Conservation (phyloP, 2,329 filamentous ascomycete genomes). For the Penicillium palitans region DNA sequence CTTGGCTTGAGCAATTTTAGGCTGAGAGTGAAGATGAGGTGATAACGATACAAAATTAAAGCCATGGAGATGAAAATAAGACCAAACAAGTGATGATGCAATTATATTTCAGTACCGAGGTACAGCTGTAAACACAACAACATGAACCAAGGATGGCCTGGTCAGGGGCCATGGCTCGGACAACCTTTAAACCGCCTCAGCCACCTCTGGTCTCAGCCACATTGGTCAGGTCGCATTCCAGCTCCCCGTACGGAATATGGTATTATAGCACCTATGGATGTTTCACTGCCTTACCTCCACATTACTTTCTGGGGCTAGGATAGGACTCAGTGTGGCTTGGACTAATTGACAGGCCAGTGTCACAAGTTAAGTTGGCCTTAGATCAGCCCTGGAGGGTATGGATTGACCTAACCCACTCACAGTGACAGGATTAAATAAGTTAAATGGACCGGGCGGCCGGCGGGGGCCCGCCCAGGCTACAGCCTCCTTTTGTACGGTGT, state of each 20-base stretch:
- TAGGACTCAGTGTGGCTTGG: background rate
- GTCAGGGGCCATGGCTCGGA: background rate
- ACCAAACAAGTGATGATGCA: background rate
- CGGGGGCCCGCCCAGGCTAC: background rate
- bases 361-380: background rate
- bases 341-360: background rate
- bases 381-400: background rate
- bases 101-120: background rate
- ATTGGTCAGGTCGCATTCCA: background rate
- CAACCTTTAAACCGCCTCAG: background rate
- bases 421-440: background rate
- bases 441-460: background rate
- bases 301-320: background rate
- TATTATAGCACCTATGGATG: background rate
- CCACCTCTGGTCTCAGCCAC: constrained; percentile 5
- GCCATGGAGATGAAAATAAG: background rate
- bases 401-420: background rate
- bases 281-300: constrained; percentile 2
- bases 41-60: too few species aligned
- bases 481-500: background rate
- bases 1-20: too few species aligned
- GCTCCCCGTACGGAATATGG: background rate
- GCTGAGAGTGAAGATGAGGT: too few species aligned
- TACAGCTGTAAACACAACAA: background rate
- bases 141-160: background rate